Conservation (phyloP, 129 eudicot genomes). For the Centrapalus pauciflorus region DNA sequence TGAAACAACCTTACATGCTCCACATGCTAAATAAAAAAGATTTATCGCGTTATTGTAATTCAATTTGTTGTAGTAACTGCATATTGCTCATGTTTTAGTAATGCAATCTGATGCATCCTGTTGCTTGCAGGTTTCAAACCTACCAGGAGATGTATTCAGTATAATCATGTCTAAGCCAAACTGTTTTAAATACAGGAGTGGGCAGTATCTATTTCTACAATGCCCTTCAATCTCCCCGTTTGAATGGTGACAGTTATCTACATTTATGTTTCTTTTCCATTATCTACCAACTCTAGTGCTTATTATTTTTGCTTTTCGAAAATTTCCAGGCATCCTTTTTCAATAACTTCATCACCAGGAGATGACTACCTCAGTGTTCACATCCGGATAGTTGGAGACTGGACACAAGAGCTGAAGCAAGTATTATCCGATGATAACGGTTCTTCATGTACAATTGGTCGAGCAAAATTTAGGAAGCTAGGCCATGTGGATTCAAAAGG, state of each 20-base stretch:
- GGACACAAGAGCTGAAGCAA: constrained; percentile 87
- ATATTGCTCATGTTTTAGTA: not conserved
- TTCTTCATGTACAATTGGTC: constrained; percentile 61
- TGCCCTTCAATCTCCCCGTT: constrained; percentile 91
- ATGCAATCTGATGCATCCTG: not conserved
- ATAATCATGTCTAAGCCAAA: constrained; percentile 82
- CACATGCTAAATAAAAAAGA: not conserved
- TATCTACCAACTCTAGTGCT: not conserved
- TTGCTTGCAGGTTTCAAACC: constrained; percentile 54
- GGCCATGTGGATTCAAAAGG: constrained; percentile 53
- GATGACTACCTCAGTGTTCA: constrained; percentile 88
- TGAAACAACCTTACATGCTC: no score
- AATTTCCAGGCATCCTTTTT: constrained; percentile 91
- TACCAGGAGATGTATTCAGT: constrained; percentile 90
- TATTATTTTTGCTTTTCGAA: not conserved
- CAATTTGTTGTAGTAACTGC: no score
- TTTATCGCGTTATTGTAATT: no score
- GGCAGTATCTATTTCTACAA: constrained; percentile 87
- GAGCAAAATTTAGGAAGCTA: constrained; percentile 56
- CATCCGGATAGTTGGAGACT: constrained; percentile 90
- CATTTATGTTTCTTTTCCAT: not conserved
- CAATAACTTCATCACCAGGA: constrained; percentile 97
- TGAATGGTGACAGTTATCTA: constrained; percentile 58
- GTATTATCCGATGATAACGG: constrained; percentile 61
- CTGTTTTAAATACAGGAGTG: constrained; percentile 88